Base-by-base conservation (phyloP, 225 moss, liverwort and hornwort species). In the Marchantia polymorpha region DNA sequence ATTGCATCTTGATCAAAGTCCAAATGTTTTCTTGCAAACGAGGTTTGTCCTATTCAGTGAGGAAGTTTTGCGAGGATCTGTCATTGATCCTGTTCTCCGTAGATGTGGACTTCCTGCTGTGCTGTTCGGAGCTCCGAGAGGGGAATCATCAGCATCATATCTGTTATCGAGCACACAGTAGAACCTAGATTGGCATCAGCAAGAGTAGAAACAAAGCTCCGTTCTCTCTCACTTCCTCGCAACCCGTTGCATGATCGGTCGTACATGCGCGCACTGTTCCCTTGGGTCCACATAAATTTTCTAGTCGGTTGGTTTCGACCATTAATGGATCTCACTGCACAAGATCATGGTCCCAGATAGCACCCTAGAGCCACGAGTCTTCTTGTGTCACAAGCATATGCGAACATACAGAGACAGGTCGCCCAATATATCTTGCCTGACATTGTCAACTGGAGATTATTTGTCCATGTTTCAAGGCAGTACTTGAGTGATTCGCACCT, bases 191-290 rank as follows among this genome's bases (percentile, higher is more conserved):
- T 39, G 39, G 65, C 9, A 17, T 17, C 17, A 47, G 3, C 14
- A 48, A 2, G 46, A 69, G 46, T 6, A 46, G 7, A 69, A 69
- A 47, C 7, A 9, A 69, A 16, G 6, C 46, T 47, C 46, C 8
- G 46, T 39, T 72, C 51, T 10, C 25, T 10, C 12, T 39, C 47
- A 8, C 20, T 49, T 23, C n/a, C 50, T 11, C 11, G 72, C 19
- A 50, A n/a, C 70, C 70, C 19, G 70, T 52, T 72, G 72, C 72
- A 72, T 72, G 72, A 72, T 52, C 68, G 47, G 25, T 69, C 17
- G 8, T 17, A 47, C 22, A 72, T 72, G 72, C 49, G 47, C 8
- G n/a, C 50, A 51, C 72, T 72, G 72, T 72, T 51, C 0, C 3
- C 2, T 4, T 51, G 72, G 72, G 46, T 20, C 72, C 23, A 72